Evolutionary conservation across 495 filamentous ascomycete genomes (phyloP).

Genomic region (Penicillium riverlandense): DNA sequence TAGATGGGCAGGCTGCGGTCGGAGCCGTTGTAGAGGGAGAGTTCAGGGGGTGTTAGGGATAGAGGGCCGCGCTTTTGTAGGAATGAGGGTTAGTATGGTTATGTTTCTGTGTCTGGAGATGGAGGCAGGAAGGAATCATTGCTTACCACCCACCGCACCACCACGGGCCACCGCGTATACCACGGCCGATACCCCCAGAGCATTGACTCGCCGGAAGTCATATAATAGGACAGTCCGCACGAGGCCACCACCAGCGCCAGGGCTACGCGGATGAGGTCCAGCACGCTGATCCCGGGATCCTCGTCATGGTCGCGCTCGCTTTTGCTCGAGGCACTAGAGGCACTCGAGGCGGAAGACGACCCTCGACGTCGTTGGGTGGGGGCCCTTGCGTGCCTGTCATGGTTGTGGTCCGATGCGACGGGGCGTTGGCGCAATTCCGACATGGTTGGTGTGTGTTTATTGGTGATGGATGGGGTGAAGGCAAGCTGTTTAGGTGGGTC

Average conservation of each 20-base stretch:
- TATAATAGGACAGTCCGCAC: conserved; percentile 68
- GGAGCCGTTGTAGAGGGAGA: conserved; percentile 70
- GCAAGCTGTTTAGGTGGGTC: too few relatives aligned
- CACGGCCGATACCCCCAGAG: conserved; percentile 65
- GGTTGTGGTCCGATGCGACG: conserved; percentile 5
- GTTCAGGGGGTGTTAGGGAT: conserved; percentile 62
- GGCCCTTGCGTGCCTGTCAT: conserved; percentile 2
- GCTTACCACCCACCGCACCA: conserved; percentile 58
- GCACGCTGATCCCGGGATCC: conserved; percentile 38
- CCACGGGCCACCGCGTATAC: conserved; percentile 53
- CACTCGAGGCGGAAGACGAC: too few relatives aligned
- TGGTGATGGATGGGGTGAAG: background rate
- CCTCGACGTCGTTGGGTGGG: conserved; percentile 1
- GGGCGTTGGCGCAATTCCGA: conserved; percentile 34
- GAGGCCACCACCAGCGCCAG: conserved; percentile 62
- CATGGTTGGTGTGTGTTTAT: conserved; percentile 15
- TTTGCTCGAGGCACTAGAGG: too few relatives aligned
- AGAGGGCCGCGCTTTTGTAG: conserved; percentile 44
- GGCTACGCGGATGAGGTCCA: conserved; percentile 73
- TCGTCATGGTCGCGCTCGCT: background rate
- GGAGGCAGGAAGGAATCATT: background rate
- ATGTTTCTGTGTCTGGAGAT: background rate
- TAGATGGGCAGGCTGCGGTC: conserved; percentile 74
- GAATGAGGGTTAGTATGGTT: background rate
- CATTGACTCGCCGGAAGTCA: conserved; percentile 62